phyloP scores from a whole-genome alignment of 768 basidiomycete genomes.

The Dioszegia crocea region DNA sequence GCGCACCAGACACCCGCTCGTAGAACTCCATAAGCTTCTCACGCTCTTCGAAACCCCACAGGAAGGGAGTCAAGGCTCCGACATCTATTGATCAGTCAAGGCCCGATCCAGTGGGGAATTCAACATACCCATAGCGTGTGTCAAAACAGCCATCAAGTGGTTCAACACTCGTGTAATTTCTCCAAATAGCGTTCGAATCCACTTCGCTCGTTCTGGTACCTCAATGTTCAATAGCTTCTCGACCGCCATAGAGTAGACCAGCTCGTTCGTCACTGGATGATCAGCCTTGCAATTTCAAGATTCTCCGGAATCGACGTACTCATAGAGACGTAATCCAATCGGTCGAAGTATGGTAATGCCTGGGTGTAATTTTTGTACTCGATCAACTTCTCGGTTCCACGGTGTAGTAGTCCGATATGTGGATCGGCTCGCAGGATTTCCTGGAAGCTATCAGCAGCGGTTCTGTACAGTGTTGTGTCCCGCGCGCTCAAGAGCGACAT shows the following conservation, averaged over 20 bases:
- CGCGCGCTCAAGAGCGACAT: conserved; percentile 1
- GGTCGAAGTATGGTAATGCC: conserved; percentile 97
- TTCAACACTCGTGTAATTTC: conserved; percentile 95
- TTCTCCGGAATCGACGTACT: too few relatives aligned
- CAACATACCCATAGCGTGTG: conserved; percentile 48
- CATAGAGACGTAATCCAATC: conserved; percentile 99
- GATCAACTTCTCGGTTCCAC: conserved; percentile 97
- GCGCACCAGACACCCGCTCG: conserved; percentile 96
- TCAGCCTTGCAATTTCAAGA: neutral
- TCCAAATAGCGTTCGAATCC: conserved; percentile 95
- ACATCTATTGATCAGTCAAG: conserved; percentile 57
- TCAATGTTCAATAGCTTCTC: conserved; percentile 97
- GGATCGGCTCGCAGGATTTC: conserved; percentile 51
- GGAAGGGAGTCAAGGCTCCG: conserved; percentile 94
- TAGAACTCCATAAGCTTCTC: conserved; percentile 99
- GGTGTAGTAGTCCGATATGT: conserved; percentile 91
- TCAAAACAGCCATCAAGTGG: conserved; percentile 95
- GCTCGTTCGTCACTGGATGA: conserved; percentile 89
- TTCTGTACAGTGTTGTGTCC: conserved; percentile 48
- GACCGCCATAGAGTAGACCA: conserved; percentile 93
- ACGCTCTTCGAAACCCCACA: conserved; percentile 99
- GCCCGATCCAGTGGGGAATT: neutral
- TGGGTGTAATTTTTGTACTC: conserved; percentile 99
- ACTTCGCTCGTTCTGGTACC: conserved; percentile 93
- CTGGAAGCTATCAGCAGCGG: conserved; percentile 11